Evolutionary conservation across 169 alveolate genomes (phyloP).

Genomic region (Plasmodium knowlesi): DNA sequence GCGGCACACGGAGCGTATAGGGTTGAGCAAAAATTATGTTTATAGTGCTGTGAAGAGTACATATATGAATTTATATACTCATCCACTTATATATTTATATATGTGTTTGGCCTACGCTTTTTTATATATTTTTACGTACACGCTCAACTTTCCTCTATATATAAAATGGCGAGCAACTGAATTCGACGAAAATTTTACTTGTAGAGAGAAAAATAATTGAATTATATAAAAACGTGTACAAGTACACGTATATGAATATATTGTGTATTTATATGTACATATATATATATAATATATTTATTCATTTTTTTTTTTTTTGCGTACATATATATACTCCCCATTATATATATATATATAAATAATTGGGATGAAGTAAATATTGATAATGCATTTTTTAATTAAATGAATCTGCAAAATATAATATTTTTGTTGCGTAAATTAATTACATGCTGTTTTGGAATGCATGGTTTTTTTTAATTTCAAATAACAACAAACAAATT

Average conservation of each 20-base stretch:
- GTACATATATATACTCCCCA: not conserved
- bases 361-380: not conserved
- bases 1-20: not conserved
- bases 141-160: not conserved
- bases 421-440: not conserved
- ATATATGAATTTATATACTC: not conserved
- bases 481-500: not conserved
- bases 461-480: not conserved
- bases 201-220: not conserved
- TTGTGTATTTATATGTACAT: not conserved
- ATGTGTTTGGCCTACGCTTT: not conserved
- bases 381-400: not conserved
- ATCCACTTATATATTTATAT: not conserved
- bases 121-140: not conserved
- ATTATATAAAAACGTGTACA: not conserved
- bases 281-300: not conserved
- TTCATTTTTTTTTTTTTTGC: not conserved
- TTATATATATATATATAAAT: not conserved
- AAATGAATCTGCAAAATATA: not conserved
- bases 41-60: not conserved
- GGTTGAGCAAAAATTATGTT: not conserved
- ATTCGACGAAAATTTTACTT: not conserved
- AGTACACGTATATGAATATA: not conserved
- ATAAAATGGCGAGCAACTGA: not conserved
- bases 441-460: not conserved